Evolutionary conservation across 768 basidiomycete genomes (phyloP).

Genomic region (Lepiota brunneoincarnata): DNA sequence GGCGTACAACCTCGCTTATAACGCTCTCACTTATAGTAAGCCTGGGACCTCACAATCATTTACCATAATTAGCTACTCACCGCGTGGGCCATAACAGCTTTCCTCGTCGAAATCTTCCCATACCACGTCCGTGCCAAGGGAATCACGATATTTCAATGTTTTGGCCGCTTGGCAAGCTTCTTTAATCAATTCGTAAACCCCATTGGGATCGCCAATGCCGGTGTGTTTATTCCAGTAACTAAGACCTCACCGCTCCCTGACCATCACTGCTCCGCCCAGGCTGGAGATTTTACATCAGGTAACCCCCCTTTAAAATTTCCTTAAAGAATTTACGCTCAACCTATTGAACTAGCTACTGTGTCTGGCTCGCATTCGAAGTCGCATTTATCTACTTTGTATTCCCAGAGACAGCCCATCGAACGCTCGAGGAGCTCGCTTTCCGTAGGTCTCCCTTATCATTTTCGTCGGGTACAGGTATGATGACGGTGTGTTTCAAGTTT

Average conservation of each 20-base stretch:
- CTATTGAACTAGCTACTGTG: constrained; percentile 32
- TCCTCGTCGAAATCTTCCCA: constrained; percentile 67
- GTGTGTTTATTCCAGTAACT: constrained; percentile 17
- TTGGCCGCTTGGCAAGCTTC: constrained; percentile 50
- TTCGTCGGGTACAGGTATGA: neutral
- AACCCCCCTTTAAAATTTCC: neutral
- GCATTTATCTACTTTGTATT: constrained; percentile 59
- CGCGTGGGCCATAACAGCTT: constrained; percentile 34
- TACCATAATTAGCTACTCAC: neutral
- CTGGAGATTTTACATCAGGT: constrained; percentile 60
- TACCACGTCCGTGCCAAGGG: constrained; percentile 62
- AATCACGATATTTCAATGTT: constrained; percentile 59
- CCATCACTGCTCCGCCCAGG: constrained; percentile 19
- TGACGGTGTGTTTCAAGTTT: constrained; percentile 27
- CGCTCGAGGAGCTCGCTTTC: constrained; percentile 60
- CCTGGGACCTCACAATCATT: neutral
- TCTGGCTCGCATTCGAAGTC: constrained; percentile 52
- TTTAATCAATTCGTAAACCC: constrained; percentile 71
- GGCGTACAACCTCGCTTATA: constrained; percentile 53
- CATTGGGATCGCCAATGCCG: constrained; percentile 54
- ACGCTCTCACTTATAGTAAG: constrained; percentile 55
- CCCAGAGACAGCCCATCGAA: constrained; percentile 54
- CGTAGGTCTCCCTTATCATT: constrained; percentile 30
- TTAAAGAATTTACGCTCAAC: neutral
- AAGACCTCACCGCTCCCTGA: too few relatives aligned